Conservation (phyloP, 768 basidiomycete genomes). For the Leccinum variicolor region DNA sequence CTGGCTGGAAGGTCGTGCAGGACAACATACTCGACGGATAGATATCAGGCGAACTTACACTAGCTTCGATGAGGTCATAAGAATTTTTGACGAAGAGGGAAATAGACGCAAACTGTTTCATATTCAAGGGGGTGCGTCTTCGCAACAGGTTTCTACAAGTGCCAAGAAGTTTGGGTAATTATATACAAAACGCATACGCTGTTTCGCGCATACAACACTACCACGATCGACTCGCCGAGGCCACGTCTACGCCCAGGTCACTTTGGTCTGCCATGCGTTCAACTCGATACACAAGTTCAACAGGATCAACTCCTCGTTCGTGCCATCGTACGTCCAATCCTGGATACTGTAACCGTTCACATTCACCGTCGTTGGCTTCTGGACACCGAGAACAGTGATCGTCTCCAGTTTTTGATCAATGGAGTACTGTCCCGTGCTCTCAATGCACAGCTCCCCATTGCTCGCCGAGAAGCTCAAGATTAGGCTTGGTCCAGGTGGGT, state of each 20-base stretch:
- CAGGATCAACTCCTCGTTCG: constrained; percentile 42
- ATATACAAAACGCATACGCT: not conserved
- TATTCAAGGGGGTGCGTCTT: too few species aligned
- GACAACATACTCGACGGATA: too few species aligned
- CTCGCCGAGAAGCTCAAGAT: constrained; percentile 44
- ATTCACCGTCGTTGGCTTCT: constrained; percentile 37
- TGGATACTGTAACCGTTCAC: constrained; percentile 35
- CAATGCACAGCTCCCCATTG: constrained; percentile 37
- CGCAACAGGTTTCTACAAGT: not conserved
- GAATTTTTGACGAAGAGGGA: too few species aligned
- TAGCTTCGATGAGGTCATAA: too few species aligned
- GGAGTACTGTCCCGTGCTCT: constrained; percentile 25
- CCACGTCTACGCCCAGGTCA: constrained; percentile 36
- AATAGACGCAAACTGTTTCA: too few species aligned
- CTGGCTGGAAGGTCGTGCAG: too few species aligned
- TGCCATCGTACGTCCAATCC: constrained; percentile 39
- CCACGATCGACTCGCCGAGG: not conserved
- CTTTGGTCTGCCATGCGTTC: constrained; percentile 32
- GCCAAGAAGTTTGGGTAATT: not conserved
- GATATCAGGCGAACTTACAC: too few species aligned
- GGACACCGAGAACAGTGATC: constrained; percentile 60
- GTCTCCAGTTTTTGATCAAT: constrained; percentile 46
- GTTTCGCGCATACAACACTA: not conserved
- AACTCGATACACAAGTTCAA: constrained; percentile 38
- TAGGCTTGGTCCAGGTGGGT: constrained; percentile 51